Base-by-base conservation (phyloP, 306 rosid genomes). In the Crataegus laevigata region DNA sequence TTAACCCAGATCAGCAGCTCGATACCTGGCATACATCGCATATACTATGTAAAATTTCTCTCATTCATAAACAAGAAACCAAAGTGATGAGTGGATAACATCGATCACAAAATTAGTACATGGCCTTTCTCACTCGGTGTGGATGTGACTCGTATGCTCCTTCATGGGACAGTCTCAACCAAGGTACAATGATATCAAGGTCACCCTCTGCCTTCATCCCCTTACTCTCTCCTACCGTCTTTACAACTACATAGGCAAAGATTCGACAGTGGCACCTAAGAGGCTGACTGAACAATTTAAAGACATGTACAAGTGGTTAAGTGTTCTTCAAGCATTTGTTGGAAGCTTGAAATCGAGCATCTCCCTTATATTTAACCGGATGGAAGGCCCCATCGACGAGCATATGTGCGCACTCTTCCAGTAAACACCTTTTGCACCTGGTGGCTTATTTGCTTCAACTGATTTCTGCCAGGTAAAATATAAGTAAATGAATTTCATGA, bases 301-400 rank as follows among this genome's bases (percentile, higher is more conserved):
- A 78, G 83, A 80, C 92, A 88, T 87, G 82, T 87, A 86, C 90
- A 91, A 30, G 77, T 72, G 11, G 79, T 73, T 67, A 66, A 66
- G 73, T 45, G 40, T 74, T 83, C 82, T 74, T 85, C 87, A 87
- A 47, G 26, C 83, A 59, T 74, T 86, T 80, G 91, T 77, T 47
- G 85, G 80, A 85, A 1, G 91, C 78, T 90, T 88, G 84, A 76
- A 89, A 80, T 94, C 99, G n/a, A 94, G 89, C 96, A 85, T 92
- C 78, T 92, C 99, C 85, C 82, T 87, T 87, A 79, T 87, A 75
- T 92, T 90, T 85, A 94, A 88, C 84, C 86, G 85, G 71, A 94
- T 71, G 6, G 99, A 94, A 70, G 99, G 99, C 21, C 99, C 99
- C 99, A 94, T 94, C 4, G 99, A 88, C 8, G 97, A 94, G 90